A percentile compares a stretch with the other conserved stretches of the same genome.
These are phyloP conservation scores for Globisporangium orthogonon DNA, from an alignment of 352 stramenopile genomes.

Conservation along the genomic window DNA sequence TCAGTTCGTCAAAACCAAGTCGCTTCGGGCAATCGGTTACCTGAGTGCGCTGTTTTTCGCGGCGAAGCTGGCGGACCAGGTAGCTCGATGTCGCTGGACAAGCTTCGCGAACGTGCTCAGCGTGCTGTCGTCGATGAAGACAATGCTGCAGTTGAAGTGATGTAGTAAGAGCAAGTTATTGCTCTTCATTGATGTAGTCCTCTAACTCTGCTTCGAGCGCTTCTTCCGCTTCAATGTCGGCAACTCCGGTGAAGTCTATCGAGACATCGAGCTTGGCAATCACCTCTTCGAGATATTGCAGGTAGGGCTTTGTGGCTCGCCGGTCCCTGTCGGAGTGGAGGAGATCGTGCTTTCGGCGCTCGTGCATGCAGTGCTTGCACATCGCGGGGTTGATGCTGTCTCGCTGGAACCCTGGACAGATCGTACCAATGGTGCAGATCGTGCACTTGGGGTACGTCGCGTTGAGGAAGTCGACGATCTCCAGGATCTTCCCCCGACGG, in stretches of 20 bases:
- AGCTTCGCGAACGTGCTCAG: not conserved
- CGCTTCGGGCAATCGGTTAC: conserved; percentile 9
- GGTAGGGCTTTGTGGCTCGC: conserved; percentile 18
- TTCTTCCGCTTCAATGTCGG: conserved; percentile 52
- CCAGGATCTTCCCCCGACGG: conserved; percentile 29
- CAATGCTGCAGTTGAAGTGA: not conserved
- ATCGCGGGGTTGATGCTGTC: conserved; percentile 60
- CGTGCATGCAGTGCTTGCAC: conserved; percentile 75
- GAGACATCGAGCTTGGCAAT: conserved; percentile 44
- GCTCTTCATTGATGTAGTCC: conserved; percentile 6
- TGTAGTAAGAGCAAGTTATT: not conserved
- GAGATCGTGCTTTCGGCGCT: conserved; percentile 57
- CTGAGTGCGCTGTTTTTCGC: conserved; percentile 16
- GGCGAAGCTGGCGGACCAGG: conserved; percentile 13
- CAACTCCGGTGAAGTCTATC: conserved; percentile 44
- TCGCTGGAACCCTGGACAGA: conserved; percentile 71
- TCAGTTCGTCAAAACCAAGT: conserved; percentile 1
- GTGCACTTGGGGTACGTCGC: conserved; percentile 50
- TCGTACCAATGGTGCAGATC: conserved; percentile 53
- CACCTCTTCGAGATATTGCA: conserved; percentile 44
- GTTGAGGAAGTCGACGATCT: conserved; percentile 49
- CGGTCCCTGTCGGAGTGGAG: conserved; percentile 29
- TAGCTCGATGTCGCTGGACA: not conserved
- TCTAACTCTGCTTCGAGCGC: conserved; percentile 46
- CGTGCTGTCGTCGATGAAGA: not conserved